phyloP scores from a whole-genome alignment of 495 filamentous ascomycete species.

The Opeltia flavorubescens region DNA sequence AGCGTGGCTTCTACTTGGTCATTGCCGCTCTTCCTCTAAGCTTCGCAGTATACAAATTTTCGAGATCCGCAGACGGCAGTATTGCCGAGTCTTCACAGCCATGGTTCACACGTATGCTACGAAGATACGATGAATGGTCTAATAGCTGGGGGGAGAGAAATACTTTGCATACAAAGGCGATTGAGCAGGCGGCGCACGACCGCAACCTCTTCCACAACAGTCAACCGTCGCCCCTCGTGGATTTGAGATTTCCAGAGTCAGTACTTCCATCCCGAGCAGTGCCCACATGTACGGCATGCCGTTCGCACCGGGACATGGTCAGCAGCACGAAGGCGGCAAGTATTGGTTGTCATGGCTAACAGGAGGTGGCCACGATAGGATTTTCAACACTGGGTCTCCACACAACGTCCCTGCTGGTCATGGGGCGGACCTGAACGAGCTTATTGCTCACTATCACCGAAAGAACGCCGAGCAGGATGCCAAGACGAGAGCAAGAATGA shows the following conservation, averaged over 20 bases:
- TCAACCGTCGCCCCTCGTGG: slow-evolving; percentile 27
- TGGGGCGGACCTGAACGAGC: slow-evolving; percentile 40
- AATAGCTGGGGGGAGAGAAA: slow-evolving; percentile 46
- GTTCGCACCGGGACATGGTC: no score
- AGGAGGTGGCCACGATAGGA: slow-evolving; percentile 21
- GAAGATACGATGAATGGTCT: slow-evolving; percentile 31
- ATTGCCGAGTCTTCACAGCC: slow-evolving; percentile 29
- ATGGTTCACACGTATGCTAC: slow-evolving; percentile 42
- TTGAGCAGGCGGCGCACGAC: slow-evolving; percentile 59
- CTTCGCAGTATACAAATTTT: slow-evolving; percentile 42
- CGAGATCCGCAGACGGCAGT: slow-evolving; percentile 18
- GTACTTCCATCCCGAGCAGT: slow-evolving; percentile 20
- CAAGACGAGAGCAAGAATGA: slow-evolving; percentile 27
- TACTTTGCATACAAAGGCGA: slow-evolving; percentile 42
- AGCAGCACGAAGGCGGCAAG: no score
- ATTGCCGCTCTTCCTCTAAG: slow-evolving; percentile 42
- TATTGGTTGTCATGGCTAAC: no score
- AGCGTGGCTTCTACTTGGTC: slow-evolving; percentile 54
- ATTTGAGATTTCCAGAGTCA: slow-evolving; percentile 57
- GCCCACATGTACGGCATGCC: no score
- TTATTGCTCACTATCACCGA: slow-evolving; percentile 49
- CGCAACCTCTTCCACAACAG: slow-evolving; percentile 50
- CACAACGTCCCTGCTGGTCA: slow-evolving; percentile 52
- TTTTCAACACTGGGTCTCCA: slow-evolving; percentile 46
- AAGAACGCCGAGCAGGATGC: slow-evolving; percentile 40